These are phyloP conservation scores for Coniochaeta sp. DNA, from an alignment of 2,329 filamentous ascomycete species.

Conservation along the genomic window DNA sequence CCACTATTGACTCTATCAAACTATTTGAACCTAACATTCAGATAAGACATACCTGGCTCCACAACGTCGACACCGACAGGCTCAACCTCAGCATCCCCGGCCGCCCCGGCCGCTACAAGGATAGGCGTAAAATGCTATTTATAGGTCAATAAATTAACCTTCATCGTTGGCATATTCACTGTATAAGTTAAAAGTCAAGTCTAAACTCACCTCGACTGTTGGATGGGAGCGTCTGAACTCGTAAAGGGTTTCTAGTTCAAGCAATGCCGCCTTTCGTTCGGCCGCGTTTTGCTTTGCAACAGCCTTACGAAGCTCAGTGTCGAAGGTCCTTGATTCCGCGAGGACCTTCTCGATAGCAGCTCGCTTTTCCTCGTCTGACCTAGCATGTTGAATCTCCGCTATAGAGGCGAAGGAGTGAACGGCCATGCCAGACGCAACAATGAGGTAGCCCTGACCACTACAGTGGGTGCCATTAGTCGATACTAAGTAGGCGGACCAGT, in stretches of 20 bases:
- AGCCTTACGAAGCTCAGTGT: slow-evolving; percentile 9
- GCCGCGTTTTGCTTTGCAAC: slow-evolving; percentile 7
- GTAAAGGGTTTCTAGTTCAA: slow-evolving; percentile 8
- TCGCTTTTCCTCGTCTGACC: slow-evolving; percentile 6
- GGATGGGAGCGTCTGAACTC: slow-evolving; percentile 14
- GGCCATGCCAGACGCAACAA: slow-evolving; percentile 14
- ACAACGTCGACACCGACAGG: slow-evolving; percentile 13
- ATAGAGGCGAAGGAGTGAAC: slow-evolving; percentile 14
- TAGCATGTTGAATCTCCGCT: slow-evolving; percentile 7
- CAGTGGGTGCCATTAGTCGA: background rate
- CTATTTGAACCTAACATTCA: slow-evolving; percentile 13
- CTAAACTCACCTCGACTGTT: slow-evolving; percentile 9
- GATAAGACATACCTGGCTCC: slow-evolving; percentile 15
- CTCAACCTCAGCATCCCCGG: slow-evolving; percentile 8
- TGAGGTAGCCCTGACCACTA: slow-evolving; percentile 11
- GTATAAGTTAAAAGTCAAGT: background rate
- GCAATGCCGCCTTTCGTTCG: slow-evolving; percentile 8
- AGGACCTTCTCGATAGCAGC: slow-evolving; percentile 8
- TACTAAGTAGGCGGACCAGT: background rate
- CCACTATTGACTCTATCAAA: background rate
- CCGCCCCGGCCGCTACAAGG: slow-evolving; percentile 13
- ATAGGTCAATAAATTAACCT: background rate
- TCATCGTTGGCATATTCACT: background rate
- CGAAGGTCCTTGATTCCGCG: slow-evolving; percentile 12
- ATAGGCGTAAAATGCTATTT: slow-evolving; percentile 13